These are phyloP conservation scores for Cryomyces antarcticus DNA, from an alignment of 495 filamentous ascomycete species.

Conservation along the genomic window DNA sequence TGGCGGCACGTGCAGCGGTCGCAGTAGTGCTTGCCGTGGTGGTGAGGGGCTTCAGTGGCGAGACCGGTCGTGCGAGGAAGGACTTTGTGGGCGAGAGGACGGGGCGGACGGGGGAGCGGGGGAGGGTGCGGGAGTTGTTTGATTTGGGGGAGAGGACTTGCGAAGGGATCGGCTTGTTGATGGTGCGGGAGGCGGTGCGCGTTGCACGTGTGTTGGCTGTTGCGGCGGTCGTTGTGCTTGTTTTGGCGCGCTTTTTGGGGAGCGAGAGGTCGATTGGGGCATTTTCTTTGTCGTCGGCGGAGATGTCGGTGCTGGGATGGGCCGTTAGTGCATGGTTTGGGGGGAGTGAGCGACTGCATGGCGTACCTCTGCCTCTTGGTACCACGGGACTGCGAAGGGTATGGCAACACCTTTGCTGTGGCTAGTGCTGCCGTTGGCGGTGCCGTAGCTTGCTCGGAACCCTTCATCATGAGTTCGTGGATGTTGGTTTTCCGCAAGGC, in stretches of 20 bases:
- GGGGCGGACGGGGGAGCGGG: constrained; percentile 32
- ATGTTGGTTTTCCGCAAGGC: constrained; percentile 64
- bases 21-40: neutral
- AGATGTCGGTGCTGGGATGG: constrained; percentile 37
- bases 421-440: constrained; percentile 1
- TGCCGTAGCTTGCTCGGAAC: constrained; percentile 12
- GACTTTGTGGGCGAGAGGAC: constrained; percentile 25
- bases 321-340: neutral
- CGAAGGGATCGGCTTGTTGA: constrained; percentile 26
- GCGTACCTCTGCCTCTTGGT: constrained; percentile 44
- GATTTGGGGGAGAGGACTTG: constrained; percentile 62
- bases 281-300: constrained; percentile 63
- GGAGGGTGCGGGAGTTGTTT: constrained; percentile 51
- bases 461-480: constrained; percentile 52
- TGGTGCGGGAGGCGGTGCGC: constrained; percentile 28
- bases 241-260: constrained; percentile 35
- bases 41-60: constrained; percentile 28
- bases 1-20: neutral
- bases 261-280: constrained; percentile 29
- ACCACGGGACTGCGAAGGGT: constrained; percentile 10
- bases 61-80: constrained; percentile 30
- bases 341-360: constrained; percentile 1
- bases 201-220: constrained; percentile 17
- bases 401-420: constrained; percentile 1
- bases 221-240: constrained; percentile 11